Evolutionary conservation across 2,329 filamentous ascomycete species (phyloP).

Genomic region (Phialophora expanda): DNA sequence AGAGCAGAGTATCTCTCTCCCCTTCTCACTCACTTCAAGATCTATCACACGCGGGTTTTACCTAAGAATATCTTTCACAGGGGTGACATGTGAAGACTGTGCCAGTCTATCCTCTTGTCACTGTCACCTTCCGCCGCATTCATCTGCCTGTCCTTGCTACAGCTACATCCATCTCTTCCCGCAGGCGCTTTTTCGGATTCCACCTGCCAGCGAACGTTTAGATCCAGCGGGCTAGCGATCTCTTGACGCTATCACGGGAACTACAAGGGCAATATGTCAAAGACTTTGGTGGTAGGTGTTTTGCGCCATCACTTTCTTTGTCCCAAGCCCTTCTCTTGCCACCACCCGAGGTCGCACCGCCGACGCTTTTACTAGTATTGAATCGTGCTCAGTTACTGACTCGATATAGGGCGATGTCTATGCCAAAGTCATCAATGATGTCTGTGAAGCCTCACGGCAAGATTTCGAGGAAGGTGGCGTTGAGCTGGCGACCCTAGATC

Average conservation of each 20-base stretch:
- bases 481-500: constrained; percentile 81
- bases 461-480: constrained; percentile 98
- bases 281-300: constrained; percentile 36
- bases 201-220: neutral
- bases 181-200: neutral
- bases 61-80: neutral
- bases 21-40: neutral
- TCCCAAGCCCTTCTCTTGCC: neutral
- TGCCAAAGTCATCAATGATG: constrained; percentile 86
- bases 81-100: constrained; percentile 3
- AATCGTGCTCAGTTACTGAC: neutral
- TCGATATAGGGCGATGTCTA: constrained; percentile 73
- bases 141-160: neutral
- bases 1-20: neutral
- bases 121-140: neutral
- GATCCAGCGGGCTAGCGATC: neutral
- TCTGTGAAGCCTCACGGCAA: constrained; percentile 86
- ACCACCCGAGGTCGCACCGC: neutral
- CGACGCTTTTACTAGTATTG: neutral
- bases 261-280: constrained; percentile 34
- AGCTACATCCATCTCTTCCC: neutral
- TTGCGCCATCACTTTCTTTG: neutral
- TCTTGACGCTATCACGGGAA: neutral
- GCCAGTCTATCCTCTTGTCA: neutral
- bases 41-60: neutral